These are phyloP conservation scores for Nemania serpens DNA, from an alignment of 2,329 filamentous ascomycete species.

Conservation along the genomic window DNA sequence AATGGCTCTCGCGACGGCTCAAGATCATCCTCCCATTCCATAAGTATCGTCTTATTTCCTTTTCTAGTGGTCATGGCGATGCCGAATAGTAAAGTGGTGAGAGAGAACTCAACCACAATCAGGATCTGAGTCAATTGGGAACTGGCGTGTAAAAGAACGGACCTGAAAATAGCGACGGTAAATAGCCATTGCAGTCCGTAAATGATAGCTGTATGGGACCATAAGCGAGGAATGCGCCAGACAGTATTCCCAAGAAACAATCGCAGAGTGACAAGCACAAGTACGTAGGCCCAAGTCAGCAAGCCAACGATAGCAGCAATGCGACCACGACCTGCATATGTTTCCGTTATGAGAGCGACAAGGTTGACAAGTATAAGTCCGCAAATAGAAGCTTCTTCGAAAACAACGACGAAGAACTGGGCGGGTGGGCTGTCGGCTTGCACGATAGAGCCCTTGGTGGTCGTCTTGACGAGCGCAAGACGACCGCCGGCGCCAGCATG, in stretches of 20 bases:
- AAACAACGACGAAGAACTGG: conserved; percentile 68
- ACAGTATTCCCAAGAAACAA: conserved; percentile 68
- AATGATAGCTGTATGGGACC: conserved; percentile 89
- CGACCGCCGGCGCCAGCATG: conserved; percentile 54
- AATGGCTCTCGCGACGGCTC: conserved; percentile 85
- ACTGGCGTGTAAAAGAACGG: conserved; percentile 76
- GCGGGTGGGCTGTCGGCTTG: conserved; percentile 77
- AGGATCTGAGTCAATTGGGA: conserved; percentile 67
- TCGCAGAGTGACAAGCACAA: conserved; percentile 73
- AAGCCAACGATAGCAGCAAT: conserved; percentile 69
- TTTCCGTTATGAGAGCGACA: conserved; percentile 63
- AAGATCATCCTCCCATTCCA: conserved; percentile 89
- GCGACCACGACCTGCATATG: conserved; percentile 62
- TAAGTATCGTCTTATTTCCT: conserved; percentile 84
- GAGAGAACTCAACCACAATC: conserved; percentile 72
- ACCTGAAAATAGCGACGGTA: conserved; percentile 78
- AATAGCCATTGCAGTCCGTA: conserved; percentile 86
- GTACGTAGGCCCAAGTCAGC: conserved; percentile 78
- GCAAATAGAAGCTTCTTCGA: conserved; percentile 77
- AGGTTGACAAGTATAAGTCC: conserved; percentile 73
- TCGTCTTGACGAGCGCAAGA: conserved; percentile 62
- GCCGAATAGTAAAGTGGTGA: conserved; percentile 74
- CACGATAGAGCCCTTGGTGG: conserved; percentile 66
- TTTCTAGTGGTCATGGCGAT: conserved; percentile 83
- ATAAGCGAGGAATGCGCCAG: conserved; percentile 74